These are phyloP conservation scores for Mucor indicus DNA, from an alignment of 371 early-diverging fungal genomes.

Conservation along the genomic window DNA sequence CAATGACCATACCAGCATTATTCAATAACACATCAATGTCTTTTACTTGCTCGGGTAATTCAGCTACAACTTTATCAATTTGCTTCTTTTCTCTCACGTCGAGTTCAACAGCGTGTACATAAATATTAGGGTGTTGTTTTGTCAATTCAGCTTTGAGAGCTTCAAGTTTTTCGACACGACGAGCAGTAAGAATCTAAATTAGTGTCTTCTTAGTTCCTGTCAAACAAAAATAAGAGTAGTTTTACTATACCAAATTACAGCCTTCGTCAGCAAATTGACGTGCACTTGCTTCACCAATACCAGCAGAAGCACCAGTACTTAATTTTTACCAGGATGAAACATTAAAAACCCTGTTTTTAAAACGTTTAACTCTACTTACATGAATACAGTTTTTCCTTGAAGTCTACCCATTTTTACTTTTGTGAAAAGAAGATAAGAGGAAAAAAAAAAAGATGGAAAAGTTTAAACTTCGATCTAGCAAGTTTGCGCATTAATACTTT, in stretches of 20 bases:
- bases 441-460: conserved; percentile 6
- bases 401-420: conserved; percentile 34
- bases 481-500: too few species aligned
- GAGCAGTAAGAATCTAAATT: conserved; percentile 70
- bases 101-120: conserved; percentile 61
- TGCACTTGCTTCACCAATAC: conserved; percentile 88
- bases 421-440: neutral
- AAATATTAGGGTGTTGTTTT: conserved; percentile 48
- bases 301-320: conserved; percentile 92
- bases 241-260: conserved; percentile 68
- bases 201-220: too few species aligned
- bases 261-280: conserved; percentile 82
- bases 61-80: conserved; percentile 54
- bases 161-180: conserved; percentile 72
- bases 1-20: conserved; percentile 77
- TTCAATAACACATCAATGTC: conserved; percentile 77
- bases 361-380: conserved; percentile 30
- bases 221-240: too few species aligned
- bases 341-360: neutral
- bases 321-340: too few species aligned
- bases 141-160: conserved; percentile 51
- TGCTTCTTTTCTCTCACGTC: conserved; percentile 71
- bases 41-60: conserved; percentile 54
- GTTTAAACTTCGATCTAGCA: too few species aligned
- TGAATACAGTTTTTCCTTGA: conserved; percentile 54